Percentiles rank a stretch among this genome's conserved stretches.
Evolutionary conservation across 2,329 filamentous ascomycete genomes (phyloP).

Genomic region (Dendryphion nanum): DNA sequence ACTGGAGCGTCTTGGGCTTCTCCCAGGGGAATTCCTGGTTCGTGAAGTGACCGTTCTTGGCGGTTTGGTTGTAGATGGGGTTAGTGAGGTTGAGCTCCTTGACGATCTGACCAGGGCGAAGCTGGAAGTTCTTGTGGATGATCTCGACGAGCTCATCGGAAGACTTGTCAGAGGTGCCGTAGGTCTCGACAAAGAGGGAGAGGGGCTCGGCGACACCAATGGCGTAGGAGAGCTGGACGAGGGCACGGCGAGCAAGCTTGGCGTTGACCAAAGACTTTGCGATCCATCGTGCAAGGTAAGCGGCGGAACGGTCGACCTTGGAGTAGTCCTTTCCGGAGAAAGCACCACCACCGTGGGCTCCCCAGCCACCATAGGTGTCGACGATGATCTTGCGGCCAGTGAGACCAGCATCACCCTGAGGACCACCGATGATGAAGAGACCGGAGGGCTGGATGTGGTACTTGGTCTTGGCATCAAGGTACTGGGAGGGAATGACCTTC

Average conservation of each 20-base stretch:
- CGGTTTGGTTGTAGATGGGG: constrained; percentile 97
- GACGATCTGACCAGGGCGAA: constrained; percentile 97
- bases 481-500: constrained; percentile 87
- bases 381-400: constrained; percentile 99
- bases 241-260: constrained; percentile 83
- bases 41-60: constrained; percentile 99
- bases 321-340: constrained; percentile 99
- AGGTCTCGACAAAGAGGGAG: constrained; percentile 96
- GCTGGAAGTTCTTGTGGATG: constrained; percentile 94
- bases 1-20: constrained; percentile 91
- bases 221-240: constrained; percentile 98
- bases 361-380: constrained; percentile 99
- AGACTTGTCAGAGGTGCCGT: constrained; percentile 87
- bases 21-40: constrained; percentile 99
- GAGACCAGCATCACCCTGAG: constrained; percentile 97
- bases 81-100: constrained; percentile 92
- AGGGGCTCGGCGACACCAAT: constrained; percentile 98
- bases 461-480: constrained; percentile 87
- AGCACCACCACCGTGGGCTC: constrained; percentile 98
- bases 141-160: constrained; percentile 94
- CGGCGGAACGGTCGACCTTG: constrained; percentile 98
- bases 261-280: constrained; percentile 95
- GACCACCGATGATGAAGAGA: constrained; percentile 98
- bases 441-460: constrained; percentile 99
- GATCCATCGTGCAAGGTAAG: constrained; percentile 97